phyloP scores from a whole-genome alignment of 106 monocot species.

The Alisma plantagoaquatica region DNA sequence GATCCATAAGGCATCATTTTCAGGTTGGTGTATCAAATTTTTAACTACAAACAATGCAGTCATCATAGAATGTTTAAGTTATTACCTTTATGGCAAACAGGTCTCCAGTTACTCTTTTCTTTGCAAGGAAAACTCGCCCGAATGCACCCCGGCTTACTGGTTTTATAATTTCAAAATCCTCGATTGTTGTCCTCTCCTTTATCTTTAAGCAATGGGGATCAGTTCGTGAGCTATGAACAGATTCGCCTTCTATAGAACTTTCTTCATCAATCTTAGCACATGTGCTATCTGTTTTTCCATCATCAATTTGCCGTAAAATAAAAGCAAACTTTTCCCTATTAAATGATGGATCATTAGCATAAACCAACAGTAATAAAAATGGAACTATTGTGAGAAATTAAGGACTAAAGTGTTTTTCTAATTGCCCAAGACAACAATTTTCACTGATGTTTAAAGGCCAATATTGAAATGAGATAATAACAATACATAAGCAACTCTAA shows the following conservation, averaged over 20 bases:
- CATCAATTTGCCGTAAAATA: constrained; percentile 72
- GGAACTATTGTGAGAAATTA: background rate
- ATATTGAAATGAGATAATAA: background rate
- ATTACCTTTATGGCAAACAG: constrained; percentile 95
- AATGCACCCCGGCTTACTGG: constrained; percentile 98
- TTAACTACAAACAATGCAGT: no score
- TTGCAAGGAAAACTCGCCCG: constrained; percentile 98
- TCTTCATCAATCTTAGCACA: constrained; percentile 38
- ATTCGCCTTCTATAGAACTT: constrained; percentile 27
- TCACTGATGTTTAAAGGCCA: background rate
- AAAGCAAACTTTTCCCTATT: constrained; percentile 87
- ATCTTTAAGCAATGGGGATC: constrained; percentile 40
- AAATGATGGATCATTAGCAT: background rate
- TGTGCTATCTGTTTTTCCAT: constrained; percentile 37
- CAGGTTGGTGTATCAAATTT: no score
- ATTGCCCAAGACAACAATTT: no score
- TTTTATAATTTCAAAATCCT: constrained; percentile 99
- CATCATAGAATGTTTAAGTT: background rate
- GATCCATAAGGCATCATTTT: no score
- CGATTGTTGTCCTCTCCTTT: constrained; percentile 91
- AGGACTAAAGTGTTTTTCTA: background rate
- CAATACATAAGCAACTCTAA: background rate
- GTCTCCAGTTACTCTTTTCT: constrained; percentile 93
- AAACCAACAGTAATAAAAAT: background rate
- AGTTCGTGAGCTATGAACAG: constrained; percentile 26